Evolutionary conservation across 75 land plant genomes (phyloP), one percentile per base, ranked within the genome.

Genomic region (Ceratopteris richardii): DNA sequence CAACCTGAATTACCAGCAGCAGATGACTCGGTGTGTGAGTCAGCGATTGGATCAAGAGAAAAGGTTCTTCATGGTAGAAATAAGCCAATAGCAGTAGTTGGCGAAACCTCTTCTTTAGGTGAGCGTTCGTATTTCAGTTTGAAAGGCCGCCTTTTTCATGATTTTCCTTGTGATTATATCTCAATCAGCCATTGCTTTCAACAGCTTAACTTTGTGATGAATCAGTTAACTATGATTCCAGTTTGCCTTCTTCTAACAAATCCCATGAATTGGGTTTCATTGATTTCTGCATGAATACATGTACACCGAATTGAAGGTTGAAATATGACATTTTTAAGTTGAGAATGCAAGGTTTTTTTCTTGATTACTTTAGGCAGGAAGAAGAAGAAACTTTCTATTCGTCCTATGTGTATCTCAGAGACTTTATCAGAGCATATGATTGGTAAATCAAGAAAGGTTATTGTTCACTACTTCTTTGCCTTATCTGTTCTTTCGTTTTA

Each of bases 371-470:
- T 68, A 73, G 76, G 76, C 18, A 73, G 66, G 55, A 73, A 66
- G 50, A 73, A 73, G 70, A 66, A 66, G 59, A 73, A 66, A 44
- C 76, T 56, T n/a, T 21, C 3, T 43, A 53, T 53, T n/a, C 76
- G 76, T 61, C 63, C 63, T 26, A 29, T 43, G 20, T 28, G 47
- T 43, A 46, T 63, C 13, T 52, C 54, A 52, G 54, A 52, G 4
- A 26, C 5, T 2, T 2, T 52, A 14, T 11, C 16, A 23, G 54
- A 52, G 14, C 24, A 23, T 24, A 23, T 52, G 28, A 26, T 24
- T 23, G 29, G 54, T 3, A 52, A 52, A 52, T 23, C 14, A 4
- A 52, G 29, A 52, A 52, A 52, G 54, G 54, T 52, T 19, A 24
- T 25, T 12, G n/a, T n/a, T n/a, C n/a, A n/a, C n/a, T n/a, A n/a